A percentile compares a stretch with the other conserved stretches of the same genome.
These are phyloP conservation scores for Yamadazyma akitaensis DNA, from an alignment of 805 yeast genomes.

Conservation along the genomic window DNA sequence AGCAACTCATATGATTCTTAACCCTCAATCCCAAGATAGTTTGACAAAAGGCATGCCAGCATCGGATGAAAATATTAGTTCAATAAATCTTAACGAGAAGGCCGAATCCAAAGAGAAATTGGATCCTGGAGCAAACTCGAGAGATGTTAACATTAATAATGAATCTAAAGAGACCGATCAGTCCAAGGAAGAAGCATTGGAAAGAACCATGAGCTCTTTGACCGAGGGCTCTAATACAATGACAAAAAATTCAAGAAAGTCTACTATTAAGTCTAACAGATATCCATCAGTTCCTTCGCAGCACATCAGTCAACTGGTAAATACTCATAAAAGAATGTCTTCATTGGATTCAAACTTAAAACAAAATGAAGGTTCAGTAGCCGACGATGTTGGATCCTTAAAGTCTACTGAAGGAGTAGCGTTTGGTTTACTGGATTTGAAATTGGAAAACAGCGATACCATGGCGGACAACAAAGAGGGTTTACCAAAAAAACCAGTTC, in stretches of 20 bases:
- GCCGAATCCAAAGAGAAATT: neutral
- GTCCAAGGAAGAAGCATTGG: slow-evolving; percentile 1
- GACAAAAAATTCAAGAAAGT: slow-evolving; percentile 25
- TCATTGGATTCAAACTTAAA: slow-evolving; percentile 23
- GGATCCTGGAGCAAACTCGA: neutral
- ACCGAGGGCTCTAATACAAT: slow-evolving; percentile 10
- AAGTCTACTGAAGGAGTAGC: slow-evolving; percentile 12
- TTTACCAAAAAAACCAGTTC: neutral
- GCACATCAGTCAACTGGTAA: neutral
- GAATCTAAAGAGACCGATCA: neutral
- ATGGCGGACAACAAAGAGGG: neutral
- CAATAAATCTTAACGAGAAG: slow-evolving; percentile 1
- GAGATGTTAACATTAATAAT: neutral
- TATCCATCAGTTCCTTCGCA: slow-evolving; percentile 35
- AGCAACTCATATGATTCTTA: neutral
- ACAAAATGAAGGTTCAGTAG: slow-evolving; percentile 8
- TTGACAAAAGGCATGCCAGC: neutral
- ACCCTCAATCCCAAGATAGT: neutral
- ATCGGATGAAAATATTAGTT: slow-evolving; percentile 1
- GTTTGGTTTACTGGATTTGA: slow-evolving; percentile 15
- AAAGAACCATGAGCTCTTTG: slow-evolving; percentile 3
- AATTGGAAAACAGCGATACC: slow-evolving; percentile 6
- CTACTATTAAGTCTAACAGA: slow-evolving; percentile 32
- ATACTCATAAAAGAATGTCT: slow-evolving; percentile 12
- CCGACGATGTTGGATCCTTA: neutral